Evolutionary conservation across 345 rosid species (phyloP).

Genomic region (Erucastrum elatum): DNA sequence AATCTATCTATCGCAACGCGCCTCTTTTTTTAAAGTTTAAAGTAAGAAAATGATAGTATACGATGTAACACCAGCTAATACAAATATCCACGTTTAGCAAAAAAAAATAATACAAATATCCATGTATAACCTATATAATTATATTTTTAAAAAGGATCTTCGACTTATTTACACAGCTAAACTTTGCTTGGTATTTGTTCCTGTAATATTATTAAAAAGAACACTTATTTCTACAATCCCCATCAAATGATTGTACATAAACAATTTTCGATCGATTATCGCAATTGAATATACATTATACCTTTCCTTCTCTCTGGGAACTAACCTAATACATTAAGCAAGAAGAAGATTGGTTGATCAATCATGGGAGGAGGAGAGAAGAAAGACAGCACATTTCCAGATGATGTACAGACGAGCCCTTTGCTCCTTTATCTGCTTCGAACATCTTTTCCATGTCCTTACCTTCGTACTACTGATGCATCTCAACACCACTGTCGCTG

Average conservation of each 20-base stretch:
- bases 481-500: constrained; percentile 1
- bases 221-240: too few relatives aligned
- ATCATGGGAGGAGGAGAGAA: constrained; percentile 64
- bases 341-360: constrained; percentile 13
- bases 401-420: constrained; percentile 69
- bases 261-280: not conserved
- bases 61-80: not conserved
- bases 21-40: not conserved
- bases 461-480: constrained; percentile 45
- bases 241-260: not conserved
- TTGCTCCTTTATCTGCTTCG: constrained; percentile 72
- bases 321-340: not conserved
- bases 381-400: constrained; percentile 81
- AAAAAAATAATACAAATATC: too few relatives aligned
- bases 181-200: not conserved
- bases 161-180: not conserved
- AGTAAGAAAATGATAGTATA: not conserved
- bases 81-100: too few relatives aligned
- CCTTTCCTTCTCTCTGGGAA: not conserved
- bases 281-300: not conserved
- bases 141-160: not conserved
- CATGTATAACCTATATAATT: not conserved
- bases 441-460: constrained; percentile 54
- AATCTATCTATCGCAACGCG: not conserved
- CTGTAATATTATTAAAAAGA: too few relatives aligned